Evolutionary conservation across 495 filamentous ascomycete genomes (phyloP).

Genomic region (Penicillium lividum): DNA sequence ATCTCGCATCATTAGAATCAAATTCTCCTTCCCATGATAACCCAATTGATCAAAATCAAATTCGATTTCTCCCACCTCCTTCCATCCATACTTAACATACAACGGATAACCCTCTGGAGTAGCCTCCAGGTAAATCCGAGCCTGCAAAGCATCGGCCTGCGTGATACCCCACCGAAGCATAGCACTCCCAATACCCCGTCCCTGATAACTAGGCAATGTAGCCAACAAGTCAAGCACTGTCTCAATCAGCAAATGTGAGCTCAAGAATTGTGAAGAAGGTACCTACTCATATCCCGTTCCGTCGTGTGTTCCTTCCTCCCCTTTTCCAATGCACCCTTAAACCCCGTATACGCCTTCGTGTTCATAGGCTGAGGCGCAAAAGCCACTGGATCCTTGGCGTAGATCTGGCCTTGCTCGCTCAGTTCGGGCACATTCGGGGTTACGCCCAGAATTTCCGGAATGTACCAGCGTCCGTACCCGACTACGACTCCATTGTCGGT

Average conservation of each 20-base stretch:
- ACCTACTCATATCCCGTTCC: slow-evolving; percentile 29
- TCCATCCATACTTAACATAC: slow-evolving; percentile 58
- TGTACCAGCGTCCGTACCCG: slow-evolving; percentile 26
- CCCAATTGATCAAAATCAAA: slow-evolving; percentile 36
- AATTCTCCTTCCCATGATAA: slow-evolving; percentile 14
- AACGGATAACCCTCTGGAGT: slow-evolving; percentile 51
- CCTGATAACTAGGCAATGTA: slow-evolving; percentile 46
- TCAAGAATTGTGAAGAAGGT: neutral
- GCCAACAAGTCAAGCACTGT: slow-evolving; percentile 48
- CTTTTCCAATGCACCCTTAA: slow-evolving; percentile 18
- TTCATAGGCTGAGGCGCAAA: slow-evolving; percentile 28
- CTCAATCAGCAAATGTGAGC: neutral
- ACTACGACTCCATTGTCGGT: slow-evolving; percentile 19
- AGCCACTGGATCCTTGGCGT: slow-evolving; percentile 15
- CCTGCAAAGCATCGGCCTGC: slow-evolving; percentile 48
- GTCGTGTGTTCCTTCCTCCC: slow-evolving; percentile 19
- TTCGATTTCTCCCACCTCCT: slow-evolving; percentile 37
- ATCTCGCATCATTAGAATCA: slow-evolving; percentile 29
- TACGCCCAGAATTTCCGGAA: slow-evolving; percentile 19
- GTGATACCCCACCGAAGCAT: slow-evolving; percentile 51
- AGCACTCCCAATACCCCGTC: slow-evolving; percentile 49
- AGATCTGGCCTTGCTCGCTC: slow-evolving; percentile 19
- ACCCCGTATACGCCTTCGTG: slow-evolving; percentile 12
- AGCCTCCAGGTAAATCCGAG: slow-evolving; percentile 55
- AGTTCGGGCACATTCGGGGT: slow-evolving; percentile 9